Evolutionary conservation across 306 rosid genomes (phyloP).

Genomic region (Cicer yamashitae): DNA sequence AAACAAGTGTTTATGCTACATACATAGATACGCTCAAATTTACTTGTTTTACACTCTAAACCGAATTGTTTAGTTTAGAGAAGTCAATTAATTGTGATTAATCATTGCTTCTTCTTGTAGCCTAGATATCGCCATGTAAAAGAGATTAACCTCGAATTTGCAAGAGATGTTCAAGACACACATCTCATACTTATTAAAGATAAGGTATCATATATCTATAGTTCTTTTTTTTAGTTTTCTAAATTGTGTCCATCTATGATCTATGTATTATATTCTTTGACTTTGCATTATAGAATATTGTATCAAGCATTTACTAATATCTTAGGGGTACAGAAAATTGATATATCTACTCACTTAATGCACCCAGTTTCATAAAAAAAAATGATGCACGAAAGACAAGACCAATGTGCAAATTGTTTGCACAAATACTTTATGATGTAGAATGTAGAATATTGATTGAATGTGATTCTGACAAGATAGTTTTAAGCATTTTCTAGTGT

Average conservation of each 20-base stretch:
- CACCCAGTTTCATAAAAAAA: background rate
- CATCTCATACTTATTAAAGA: slow-evolving; percentile 66
- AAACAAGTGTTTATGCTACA: background rate
- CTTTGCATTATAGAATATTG: background rate
- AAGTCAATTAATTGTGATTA: background rate
- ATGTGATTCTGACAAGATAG: slow-evolving; percentile 31
- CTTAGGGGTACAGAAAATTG: background rate
- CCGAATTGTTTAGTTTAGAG: background rate
- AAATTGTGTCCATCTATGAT: slow-evolving; percentile 1
- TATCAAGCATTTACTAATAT: background rate
- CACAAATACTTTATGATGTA: slow-evolving; percentile 22
- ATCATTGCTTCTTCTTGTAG: slow-evolving; percentile 51
- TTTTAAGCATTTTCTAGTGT: slow-evolving; percentile 58
- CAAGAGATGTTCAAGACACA: slow-evolving; percentile 73
- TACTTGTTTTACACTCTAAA: background rate
- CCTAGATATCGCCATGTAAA: slow-evolving; percentile 65
- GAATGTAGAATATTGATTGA: slow-evolving; percentile 4
- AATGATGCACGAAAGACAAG: background rate
- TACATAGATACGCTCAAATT: background rate
- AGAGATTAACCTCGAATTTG: slow-evolving; percentile 77
- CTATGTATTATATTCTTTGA: background rate
- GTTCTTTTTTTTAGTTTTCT: background rate
- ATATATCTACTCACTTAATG: background rate
- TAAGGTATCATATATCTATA: slow-evolving; percentile 54
- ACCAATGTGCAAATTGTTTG: slow-evolving; percentile 4